A percentile compares a stretch with the other conserved stretches of the same genome.
phyloP scores from a whole-genome alignment of 2,329 filamentous ascomycete species.

The Arthrobotrys musiformis region DNA sequence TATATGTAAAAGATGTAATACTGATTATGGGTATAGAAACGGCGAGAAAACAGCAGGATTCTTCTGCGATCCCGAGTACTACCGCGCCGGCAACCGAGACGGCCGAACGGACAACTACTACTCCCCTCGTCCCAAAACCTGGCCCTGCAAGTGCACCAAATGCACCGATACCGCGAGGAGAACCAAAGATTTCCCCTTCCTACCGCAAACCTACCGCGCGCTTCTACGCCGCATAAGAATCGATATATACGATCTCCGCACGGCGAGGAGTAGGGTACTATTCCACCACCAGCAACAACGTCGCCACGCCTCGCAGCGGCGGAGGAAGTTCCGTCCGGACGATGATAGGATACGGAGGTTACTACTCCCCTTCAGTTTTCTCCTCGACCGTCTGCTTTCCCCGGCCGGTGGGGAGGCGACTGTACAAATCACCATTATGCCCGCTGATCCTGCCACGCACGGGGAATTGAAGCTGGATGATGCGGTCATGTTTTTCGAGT shows the following conservation, averaged over 20 bases:
- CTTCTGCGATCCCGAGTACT: too few species aligned
- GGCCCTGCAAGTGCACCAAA: background rate
- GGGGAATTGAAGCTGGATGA: background rate
- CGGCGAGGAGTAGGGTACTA: too few species aligned
- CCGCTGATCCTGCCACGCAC: background rate
- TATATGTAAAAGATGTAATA: too few species aligned
- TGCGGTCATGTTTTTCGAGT: background rate
- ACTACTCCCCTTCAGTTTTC: background rate
- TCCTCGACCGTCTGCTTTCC: background rate
- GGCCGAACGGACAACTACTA: too few species aligned
- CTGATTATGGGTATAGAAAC: too few species aligned
- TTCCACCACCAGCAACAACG: too few species aligned
- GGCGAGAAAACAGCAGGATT: too few species aligned
- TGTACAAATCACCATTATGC: background rate
- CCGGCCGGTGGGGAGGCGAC: background rate
- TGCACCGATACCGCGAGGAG: background rate
- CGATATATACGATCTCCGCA: background rate
- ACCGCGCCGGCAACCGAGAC: too few species aligned
- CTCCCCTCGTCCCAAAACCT: too few species aligned
- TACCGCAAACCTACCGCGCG: background rate
- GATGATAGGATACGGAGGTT: background rate
- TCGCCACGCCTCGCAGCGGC: too few species aligned
- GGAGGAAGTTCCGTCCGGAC: background rate
- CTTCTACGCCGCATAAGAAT: slow-evolving; percentile 6
- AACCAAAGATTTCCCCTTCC: background rate